Percentiles rank a stretch among this genome's conserved stretches.
Conservation (phyloP, 1,284 basidiomycete species). For the Ustilago trichophora region DNA sequence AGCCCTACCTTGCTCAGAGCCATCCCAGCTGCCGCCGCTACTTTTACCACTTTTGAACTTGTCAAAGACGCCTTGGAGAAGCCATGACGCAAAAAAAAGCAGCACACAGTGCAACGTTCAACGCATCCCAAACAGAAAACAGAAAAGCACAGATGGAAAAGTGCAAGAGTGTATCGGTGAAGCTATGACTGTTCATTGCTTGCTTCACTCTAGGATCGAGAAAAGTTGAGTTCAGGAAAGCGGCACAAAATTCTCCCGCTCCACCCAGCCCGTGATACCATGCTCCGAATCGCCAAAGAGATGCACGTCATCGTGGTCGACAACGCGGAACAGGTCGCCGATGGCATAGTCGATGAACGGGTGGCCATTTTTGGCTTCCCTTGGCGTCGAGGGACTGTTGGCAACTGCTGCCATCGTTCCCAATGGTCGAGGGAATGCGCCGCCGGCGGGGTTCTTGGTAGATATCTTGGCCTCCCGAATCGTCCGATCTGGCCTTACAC, state of each 20-base stretch:
- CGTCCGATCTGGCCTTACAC: too few relatives aligned
- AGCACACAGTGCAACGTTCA: too few relatives aligned
- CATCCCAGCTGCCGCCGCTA: conserved; percentile 55
- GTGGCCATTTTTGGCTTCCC: conserved; percentile 23
- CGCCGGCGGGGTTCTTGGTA: too few relatives aligned
- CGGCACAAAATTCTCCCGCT: conserved; percentile 41
- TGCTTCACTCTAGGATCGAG: too few relatives aligned
- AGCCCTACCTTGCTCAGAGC: conserved; percentile 52
- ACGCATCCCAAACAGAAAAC: too few relatives aligned
- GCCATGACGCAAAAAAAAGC: too few relatives aligned
- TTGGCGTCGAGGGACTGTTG: conserved; percentile 15
- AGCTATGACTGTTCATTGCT: too few relatives aligned
- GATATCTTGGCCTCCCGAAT: too few relatives aligned
- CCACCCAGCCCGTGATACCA: conserved; percentile 46
- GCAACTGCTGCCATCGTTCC: conserved; percentile 41
- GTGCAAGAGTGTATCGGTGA: too few relatives aligned
- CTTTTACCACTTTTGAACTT: conserved; percentile 55
- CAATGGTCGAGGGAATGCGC: too few relatives aligned
- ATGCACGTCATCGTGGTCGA: conserved; percentile 14
- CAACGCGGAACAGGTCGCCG: conserved; percentile 48
- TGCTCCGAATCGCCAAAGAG: conserved; percentile 43
- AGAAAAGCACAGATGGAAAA: too few relatives aligned
- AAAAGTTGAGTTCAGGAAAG: too few relatives aligned
- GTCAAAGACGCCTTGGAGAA: conserved; percentile 39
- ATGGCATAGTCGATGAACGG: conserved; percentile 37